Conservation (phyloP, 768 basidiomycete species). For the Calocybe gangraenosa region DNA sequence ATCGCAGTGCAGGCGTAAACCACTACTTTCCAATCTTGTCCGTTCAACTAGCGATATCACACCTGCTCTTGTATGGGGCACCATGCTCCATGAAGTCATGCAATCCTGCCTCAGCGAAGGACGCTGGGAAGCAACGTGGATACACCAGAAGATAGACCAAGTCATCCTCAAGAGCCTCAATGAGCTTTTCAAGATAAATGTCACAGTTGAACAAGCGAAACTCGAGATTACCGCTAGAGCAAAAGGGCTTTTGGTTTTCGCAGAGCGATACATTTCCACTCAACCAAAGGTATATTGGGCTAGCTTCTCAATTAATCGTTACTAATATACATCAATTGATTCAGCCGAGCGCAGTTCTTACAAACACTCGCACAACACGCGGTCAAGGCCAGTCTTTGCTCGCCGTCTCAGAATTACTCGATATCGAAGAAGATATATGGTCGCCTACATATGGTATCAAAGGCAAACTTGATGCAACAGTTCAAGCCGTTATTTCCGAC, state of each 20-base stretch:
- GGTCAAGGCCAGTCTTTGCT: constrained; percentile 50
- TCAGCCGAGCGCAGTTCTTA: constrained; percentile 62
- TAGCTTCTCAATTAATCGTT: neutral
- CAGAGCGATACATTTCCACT: constrained; percentile 58
- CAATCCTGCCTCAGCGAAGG: constrained; percentile 66
- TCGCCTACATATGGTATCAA: constrained; percentile 93
- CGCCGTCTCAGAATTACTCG: constrained; percentile 72
- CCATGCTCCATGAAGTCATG: constrained; percentile 88
- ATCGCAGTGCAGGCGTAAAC: constrained; percentile 79
- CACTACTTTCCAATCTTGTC: constrained; percentile 68
- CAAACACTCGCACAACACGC: constrained; percentile 56
- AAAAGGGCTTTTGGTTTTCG: constrained; percentile 61
- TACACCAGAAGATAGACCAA: constrained; percentile 57
- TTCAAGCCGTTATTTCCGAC: constrained; percentile 63
- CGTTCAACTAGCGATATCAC: constrained; percentile 56
- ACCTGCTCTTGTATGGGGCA: constrained; percentile 83
- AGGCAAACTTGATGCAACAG: constrained; percentile 92
- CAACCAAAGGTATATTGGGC: constrained; percentile 52
- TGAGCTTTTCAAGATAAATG: constrained; percentile 57
- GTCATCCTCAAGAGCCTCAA: constrained; percentile 50
- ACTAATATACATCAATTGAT: neutral
- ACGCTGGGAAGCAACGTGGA: constrained; percentile 60
- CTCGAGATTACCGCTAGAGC: constrained; percentile 60
- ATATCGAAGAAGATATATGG: constrained; percentile 97
- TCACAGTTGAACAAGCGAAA: constrained; percentile 59